These are phyloP conservation scores for Fomitiporia mediterranea DNA, from an alignment of 1,284 basidiomycete genomes.

Conservation along the genomic window DNA sequence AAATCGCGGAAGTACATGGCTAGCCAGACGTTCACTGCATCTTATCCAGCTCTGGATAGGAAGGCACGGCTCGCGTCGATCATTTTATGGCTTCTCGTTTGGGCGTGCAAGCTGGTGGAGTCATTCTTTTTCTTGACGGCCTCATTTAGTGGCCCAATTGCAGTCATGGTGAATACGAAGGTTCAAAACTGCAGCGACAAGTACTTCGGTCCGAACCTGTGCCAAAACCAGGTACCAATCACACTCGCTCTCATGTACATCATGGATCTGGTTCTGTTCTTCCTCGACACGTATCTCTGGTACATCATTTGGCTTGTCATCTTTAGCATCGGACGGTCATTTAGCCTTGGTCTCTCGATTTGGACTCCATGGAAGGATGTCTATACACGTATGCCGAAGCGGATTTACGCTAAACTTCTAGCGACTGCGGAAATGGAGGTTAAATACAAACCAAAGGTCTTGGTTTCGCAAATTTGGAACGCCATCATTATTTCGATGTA, in stretches of 20 bases:
- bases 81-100: conserved; percentile 84
- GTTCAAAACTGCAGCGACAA: conserved; percentile 84
- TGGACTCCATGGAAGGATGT: conserved; percentile 98
- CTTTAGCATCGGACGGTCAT: conserved; percentile 87
- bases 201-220: conserved; percentile 73
- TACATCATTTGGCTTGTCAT: conserved; percentile 96
- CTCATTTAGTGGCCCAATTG: conserved; percentile 88
- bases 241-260: conserved; percentile 93
- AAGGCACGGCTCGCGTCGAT: conserved; percentile 75
- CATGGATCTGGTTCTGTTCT: conserved; percentile 94
- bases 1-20: conserved; percentile 94
- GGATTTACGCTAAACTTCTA: conserved; percentile 92
- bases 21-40: conserved; percentile 94
- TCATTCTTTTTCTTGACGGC: conserved; percentile 95
- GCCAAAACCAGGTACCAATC: conserved; percentile 86
- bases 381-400: conserved; percentile 90
- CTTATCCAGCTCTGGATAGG: conserved; percentile 74
- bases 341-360: conserved; percentile 86
- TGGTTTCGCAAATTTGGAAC: conserved; percentile 98
- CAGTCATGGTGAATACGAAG: conserved; percentile 88
- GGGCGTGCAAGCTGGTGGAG: conserved; percentile 88
- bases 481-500: conserved; percentile 99
- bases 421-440: conserved; percentile 95
- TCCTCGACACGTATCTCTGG: conserved; percentile 97
- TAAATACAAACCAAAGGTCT: conserved; percentile 94